phyloP scores from a whole-genome alignment of 164 flowering plant genomes.

The Aristolochia fimbriata region DNA sequence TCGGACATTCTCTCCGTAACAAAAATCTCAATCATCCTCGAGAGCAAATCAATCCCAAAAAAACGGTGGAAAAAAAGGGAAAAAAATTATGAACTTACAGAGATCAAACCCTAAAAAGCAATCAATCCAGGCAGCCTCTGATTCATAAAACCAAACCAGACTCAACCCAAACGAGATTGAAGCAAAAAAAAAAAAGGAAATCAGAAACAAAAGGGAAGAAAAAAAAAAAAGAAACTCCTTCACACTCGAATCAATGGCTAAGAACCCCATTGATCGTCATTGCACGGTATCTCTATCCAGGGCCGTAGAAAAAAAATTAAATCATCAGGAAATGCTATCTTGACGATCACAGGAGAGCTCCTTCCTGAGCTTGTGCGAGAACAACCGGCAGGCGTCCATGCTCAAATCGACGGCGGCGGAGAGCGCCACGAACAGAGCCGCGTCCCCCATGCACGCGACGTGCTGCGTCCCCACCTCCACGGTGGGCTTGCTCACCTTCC shows the following conservation, averaged over 20 bases:
- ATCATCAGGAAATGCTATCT: conserved; percentile 20
- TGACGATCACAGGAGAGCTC: conserved; percentile 63
- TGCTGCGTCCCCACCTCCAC: conserved; percentile 72
- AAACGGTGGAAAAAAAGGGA: too few species aligned
- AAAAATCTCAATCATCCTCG: too few species aligned
- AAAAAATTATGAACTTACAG: neutral
- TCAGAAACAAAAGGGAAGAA: too few species aligned
- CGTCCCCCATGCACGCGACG: conserved; percentile 83
- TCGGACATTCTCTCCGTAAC: too few species aligned
- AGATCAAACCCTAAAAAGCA: conserved; percentile 2
- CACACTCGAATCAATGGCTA: conserved; percentile 27
- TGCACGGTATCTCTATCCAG: conserved; percentile 7
- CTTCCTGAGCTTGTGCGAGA: conserved; percentile 74
- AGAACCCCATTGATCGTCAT: conserved; percentile 20
- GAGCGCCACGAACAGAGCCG: conserved; percentile 77
- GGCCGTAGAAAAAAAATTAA: too few species aligned
- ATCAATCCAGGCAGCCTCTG: conserved; percentile 2
- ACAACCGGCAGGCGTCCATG: conserved; percentile 84
- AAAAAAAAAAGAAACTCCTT: neutral
- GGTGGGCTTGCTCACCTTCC: conserved; percentile 64
- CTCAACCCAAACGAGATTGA: conserved; percentile 2
- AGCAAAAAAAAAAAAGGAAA: conserved; percentile 6
- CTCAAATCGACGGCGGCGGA: conserved; percentile 93
- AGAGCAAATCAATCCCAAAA: too few species aligned
- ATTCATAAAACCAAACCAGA: neutral